A percentile compares a stretch with the other conserved stretches of the same genome.
These are phyloP conservation scores for Balansia obtecta DNA, from an alignment of 2,329 filamentous ascomycete species.

Conservation along the genomic window DNA sequence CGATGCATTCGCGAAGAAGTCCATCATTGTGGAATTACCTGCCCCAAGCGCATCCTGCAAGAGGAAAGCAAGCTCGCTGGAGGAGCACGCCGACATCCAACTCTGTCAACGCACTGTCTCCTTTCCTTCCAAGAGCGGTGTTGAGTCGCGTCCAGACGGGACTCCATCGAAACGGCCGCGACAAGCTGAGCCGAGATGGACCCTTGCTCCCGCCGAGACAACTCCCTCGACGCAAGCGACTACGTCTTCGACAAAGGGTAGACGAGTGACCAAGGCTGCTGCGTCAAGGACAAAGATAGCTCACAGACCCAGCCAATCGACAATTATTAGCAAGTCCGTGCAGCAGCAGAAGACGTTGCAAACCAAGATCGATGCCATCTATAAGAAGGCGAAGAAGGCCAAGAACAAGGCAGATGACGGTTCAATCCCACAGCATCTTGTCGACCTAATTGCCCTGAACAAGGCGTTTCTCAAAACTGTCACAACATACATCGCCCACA, in stretches of 20 bases:
- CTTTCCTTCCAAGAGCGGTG: constrained; percentile 22
- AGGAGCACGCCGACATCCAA: constrained; percentile 14
- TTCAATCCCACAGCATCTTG: constrained; percentile 37
- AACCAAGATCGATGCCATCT: constrained; percentile 25
- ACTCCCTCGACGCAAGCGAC: too few species aligned
- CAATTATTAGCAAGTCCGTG: constrained; percentile 19
- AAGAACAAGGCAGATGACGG: constrained; percentile 11
- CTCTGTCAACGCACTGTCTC: constrained; percentile 17
- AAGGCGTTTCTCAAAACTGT: constrained; percentile 56
- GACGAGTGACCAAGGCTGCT: constrained; percentile 17
- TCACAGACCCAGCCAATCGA: constrained; percentile 20
- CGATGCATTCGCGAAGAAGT: constrained; percentile 22
- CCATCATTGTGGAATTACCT: constrained; percentile 14
- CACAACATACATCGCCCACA: constrained; percentile 57
- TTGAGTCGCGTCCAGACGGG: constrained; percentile 11
- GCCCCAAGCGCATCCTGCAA: constrained; percentile 19
- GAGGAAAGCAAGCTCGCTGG: constrained; percentile 21
- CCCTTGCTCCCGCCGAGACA: constrained; percentile 1
- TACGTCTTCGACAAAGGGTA: constrained; percentile 19
- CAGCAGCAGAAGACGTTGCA: constrained; percentile 17
- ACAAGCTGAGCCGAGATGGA: constrained; percentile 12
- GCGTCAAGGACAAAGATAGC: constrained; percentile 17
- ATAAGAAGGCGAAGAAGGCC: constrained; percentile 16
- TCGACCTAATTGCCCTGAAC: constrained; percentile 52
- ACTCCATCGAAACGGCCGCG: constrained; percentile 6